Evolutionary conservation across 345 rosid genomes (phyloP), one percentile per base, ranked within the genome.

Genomic region (Camelina laxa): DNA sequence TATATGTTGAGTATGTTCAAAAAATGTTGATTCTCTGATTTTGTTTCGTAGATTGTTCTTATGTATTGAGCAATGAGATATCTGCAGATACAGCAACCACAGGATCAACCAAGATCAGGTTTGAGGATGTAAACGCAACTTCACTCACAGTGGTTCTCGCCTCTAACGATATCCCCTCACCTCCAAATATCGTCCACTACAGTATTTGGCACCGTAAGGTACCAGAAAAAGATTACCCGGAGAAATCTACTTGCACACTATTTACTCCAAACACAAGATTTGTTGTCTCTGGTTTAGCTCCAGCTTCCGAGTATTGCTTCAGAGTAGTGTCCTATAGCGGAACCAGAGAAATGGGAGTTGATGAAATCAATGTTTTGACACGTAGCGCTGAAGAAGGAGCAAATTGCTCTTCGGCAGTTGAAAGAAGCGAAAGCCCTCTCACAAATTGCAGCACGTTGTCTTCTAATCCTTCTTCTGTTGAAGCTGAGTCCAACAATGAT

Each of bases 401-500:
- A 0, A 86, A 84, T 71, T 78, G 82, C 70, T 66, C 71, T 0
- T 75, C 74, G 0, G 73, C 72, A 17, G 81, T 77, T 2, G 98
- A 89, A 84, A 87, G 96, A 87, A 88, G 97, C 58, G 96, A 90
- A 72, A 94, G 97, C 80, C 97, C 97, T 13, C 79, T 83, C n/a
- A 94, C 97, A 39, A 88, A 90, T 73, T 89, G 96, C 81, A 94
- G 97, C 75, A 90, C 90, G 72, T 86, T 91, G 59, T 78, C 81
- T 60, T 77, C 81, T 41, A 91, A 84, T 79, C 96, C 97, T 41
- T 90, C 99, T 3, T 92, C 99, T 0, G 94, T 90, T 60, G 97
- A 95, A 83, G 96, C 91, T 70, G 97, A 95, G 71, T 87, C 91
- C 51, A 92, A 91, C 75, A 89, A 88, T 60, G 74, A 24, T 16